phyloP scores from a whole-genome alignment of 345 rosid species.

The Pugionium cornutum region DNA sequence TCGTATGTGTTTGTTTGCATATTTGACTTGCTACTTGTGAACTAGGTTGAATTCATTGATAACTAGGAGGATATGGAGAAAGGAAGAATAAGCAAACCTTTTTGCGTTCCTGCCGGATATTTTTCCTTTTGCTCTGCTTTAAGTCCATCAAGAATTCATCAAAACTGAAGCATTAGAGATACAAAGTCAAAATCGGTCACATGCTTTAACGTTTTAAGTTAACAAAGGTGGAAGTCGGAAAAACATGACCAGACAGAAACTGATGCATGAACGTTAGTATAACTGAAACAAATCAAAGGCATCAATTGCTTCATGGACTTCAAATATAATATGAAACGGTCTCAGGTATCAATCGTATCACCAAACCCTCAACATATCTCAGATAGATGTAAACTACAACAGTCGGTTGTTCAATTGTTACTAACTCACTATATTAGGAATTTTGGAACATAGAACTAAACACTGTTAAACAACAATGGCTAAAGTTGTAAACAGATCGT shows the following conservation, averaged over 20 bases:
- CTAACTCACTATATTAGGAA: not conserved
- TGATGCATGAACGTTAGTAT: not conserved
- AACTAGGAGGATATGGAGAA: conserved; percentile 2
- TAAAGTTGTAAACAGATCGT: not conserved
- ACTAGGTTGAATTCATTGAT: conserved; percentile 7
- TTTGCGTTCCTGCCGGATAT: conserved; percentile 89
- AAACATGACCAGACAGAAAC: conserved; percentile 11
- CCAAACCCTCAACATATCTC: not conserved
- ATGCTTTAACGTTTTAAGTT: not conserved
- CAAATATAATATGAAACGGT: not conserved
- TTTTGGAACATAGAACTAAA: not conserved
- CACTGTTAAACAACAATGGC: not conserved
- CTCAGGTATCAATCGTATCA: not conserved
- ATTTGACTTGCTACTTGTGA: conserved; percentile 2
- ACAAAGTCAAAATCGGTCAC: conserved; percentile 21
- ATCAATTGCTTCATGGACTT: not conserved
- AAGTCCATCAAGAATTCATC: conserved; percentile 96
- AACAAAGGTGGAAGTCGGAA: not conserved
- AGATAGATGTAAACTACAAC: conserved; percentile 2
- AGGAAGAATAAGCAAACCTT: conserved; percentile 52
- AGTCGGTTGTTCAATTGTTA: not conserved
- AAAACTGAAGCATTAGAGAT: conserved; percentile 54
- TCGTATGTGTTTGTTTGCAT: not conserved
- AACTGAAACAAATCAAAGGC: not conserved
- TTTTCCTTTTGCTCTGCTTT: conserved; percentile 90